These are phyloP conservation scores for Chrysoporthe deuterocubensis DNA, from an alignment of 2,329 filamentous ascomycete genomes.

Conservation along the genomic window DNA sequence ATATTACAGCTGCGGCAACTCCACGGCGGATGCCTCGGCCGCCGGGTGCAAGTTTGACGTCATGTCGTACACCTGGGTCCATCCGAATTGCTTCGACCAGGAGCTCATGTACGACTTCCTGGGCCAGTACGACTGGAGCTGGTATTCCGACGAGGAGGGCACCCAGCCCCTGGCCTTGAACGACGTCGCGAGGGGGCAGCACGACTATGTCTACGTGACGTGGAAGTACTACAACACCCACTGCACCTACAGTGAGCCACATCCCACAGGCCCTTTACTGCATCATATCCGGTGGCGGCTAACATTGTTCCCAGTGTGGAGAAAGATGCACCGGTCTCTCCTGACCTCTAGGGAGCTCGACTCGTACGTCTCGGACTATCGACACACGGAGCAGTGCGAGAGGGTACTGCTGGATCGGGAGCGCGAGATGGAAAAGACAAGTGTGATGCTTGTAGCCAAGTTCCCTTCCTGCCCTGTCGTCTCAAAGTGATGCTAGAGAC, in stretches of 20 bases:
- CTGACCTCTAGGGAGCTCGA: conserved; percentile 18
- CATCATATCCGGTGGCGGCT: background rate
- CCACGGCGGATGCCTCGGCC: conserved; percentile 17
- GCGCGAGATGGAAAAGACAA: conserved; percentile 6
- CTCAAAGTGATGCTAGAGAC: background rate
- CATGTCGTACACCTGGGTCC: conserved; percentile 23
- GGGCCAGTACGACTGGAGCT: conserved; percentile 13
- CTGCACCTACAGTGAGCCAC: conserved; percentile 20
- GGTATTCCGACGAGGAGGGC: conserved; percentile 14
- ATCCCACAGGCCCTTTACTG: background rate
- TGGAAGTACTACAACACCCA: conserved; percentile 21
- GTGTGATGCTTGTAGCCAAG: conserved; percentile 21
- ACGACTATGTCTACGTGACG: conserved; percentile 21
- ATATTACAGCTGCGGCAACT: conserved; percentile 18
- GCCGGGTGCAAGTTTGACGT: conserved; percentile 21
- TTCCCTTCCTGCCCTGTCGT: conserved; percentile 19
- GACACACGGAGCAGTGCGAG: conserved; percentile 20
- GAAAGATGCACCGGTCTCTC: conserved; percentile 21
- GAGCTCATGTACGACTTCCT: conserved; percentile 24
- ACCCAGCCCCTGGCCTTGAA: background rate
- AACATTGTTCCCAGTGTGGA: conserved; percentile 9
- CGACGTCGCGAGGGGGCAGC: conserved; percentile 13
- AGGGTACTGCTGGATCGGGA: conserved; percentile 17
- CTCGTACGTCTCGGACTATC: conserved; percentile 18
- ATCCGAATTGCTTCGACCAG: conserved; percentile 22